These are phyloP conservation scores for Nadsonia starkeyi-henricii DNA, from an alignment of 1,139 yeast genomes.

Conservation along the genomic window DNA sequence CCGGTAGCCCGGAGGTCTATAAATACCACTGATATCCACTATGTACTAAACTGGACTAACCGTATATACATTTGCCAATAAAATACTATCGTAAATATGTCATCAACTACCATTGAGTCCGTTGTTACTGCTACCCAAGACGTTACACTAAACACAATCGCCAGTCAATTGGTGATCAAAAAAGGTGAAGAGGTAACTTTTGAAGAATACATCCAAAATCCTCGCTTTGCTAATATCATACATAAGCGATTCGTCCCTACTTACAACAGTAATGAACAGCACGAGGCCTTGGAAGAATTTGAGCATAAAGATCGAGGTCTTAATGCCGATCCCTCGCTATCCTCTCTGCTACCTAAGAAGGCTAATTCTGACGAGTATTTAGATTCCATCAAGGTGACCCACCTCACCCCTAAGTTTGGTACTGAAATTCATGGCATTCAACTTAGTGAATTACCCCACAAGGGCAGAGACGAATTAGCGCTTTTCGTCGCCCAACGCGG, in stretches of 20 bases:
- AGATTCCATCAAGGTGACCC: conserved; percentile 21
- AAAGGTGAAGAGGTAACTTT: neutral
- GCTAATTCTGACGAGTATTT: conserved; percentile 19
- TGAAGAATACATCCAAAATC: neutral
- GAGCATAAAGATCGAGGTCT: neutral
- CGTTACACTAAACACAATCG: too few species aligned
- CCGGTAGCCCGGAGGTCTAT: too few species aligned
- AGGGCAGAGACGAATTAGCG: conserved; percentile 51
- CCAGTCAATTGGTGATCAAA: neutral
- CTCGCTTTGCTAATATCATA: neutral
- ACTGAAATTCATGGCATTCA: conserved; percentile 46
- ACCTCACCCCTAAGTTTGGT: conserved; percentile 45
- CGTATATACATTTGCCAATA: too few species aligned
- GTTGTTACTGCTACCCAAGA: too few species aligned
- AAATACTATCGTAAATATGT: too few species aligned
- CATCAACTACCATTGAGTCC: too few species aligned
- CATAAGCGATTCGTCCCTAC: neutral
- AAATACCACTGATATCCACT: too few species aligned
- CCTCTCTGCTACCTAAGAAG: neutral
- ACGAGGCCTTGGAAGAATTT: neutral
- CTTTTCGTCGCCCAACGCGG: conserved; percentile 52
- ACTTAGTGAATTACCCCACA: conserved; percentile 35
- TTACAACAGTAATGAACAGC: neutral
- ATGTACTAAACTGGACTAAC: too few species aligned
- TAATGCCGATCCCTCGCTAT: neutral